These are phyloP conservation scores for Annulohypoxylon stygium DNA, from an alignment of 495 filamentous ascomycete genomes.

Conservation along the genomic window DNA sequence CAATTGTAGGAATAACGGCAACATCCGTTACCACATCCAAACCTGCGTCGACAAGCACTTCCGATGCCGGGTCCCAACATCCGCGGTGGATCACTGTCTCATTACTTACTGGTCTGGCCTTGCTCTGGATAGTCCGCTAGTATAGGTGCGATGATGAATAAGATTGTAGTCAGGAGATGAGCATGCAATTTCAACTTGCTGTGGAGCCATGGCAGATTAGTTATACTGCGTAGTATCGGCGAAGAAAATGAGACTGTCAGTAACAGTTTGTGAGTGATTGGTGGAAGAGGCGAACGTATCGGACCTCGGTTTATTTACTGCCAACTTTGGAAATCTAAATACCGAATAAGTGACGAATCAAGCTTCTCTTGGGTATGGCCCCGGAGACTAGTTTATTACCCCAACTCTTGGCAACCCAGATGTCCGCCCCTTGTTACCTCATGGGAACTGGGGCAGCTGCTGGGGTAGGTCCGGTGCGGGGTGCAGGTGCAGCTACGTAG, in stretches of 20 bases:
- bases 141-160: conserved; percentile 6
- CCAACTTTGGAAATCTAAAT: background rate
- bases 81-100: background rate
- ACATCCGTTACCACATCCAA: background rate
- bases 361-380: conserved; percentile 28
- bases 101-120: conserved; percentile 10
- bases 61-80: conserved; percentile 1
- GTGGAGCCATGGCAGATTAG: conserved; percentile 6
- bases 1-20: background rate
- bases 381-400: background rate
- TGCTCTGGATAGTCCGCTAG: conserved; percentile 3
- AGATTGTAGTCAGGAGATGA: conserved; percentile 14
- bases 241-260: background rate
- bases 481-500: conserved; percentile 2
- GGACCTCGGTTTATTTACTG: conserved; percentile 15
- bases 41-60: conserved; percentile 1
- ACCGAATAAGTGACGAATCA: conserved; percentile 22
- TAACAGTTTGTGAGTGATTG: background rate
- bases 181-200: conserved; percentile 6
- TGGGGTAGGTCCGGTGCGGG: conserved; percentile 29
- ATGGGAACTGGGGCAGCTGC: conserved; percentile 1
- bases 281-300: conserved; percentile 7
- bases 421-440: background rate
- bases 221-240: background rate
- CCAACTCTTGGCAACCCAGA: conserved; percentile 34